These are phyloP conservation scores for Chytriomyces hyalinus DNA, from an alignment of 192 early-diverging fungal species.

Conservation along the genomic window DNA sequence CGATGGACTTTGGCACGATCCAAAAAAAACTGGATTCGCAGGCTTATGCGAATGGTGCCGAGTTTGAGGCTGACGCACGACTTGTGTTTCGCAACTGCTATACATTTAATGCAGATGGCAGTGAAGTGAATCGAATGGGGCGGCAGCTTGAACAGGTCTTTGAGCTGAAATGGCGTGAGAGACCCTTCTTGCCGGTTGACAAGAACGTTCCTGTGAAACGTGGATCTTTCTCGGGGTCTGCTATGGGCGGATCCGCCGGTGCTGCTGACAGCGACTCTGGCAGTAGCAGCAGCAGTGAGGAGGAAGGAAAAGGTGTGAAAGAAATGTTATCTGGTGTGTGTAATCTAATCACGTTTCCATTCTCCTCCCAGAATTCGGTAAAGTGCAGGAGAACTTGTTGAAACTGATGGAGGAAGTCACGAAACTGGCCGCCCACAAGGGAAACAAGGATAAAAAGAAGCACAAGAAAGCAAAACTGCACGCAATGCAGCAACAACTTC, in stretches of 20 bases:
- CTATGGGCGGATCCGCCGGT: too few relatives aligned
- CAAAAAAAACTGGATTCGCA: conserved; percentile 69
- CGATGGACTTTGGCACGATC: conserved; percentile 89
- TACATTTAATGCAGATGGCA: conserved; percentile 73
- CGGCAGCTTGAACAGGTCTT: conserved; percentile 76
- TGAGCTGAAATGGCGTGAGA: conserved; percentile 74
- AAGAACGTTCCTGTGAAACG: background rate
- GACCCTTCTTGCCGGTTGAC: background rate
- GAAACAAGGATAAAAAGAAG: conserved; percentile 41
- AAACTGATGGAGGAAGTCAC: conserved; percentile 37
- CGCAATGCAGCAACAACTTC: conserved; percentile 15
- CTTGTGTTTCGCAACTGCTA: conserved; percentile 90
- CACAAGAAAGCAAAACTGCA: conserved; percentile 35
- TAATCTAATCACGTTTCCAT: background rate
- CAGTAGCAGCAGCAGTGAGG: conserved; percentile 20
- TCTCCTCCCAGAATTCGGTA: background rate
- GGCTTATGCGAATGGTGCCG: conserved; percentile 62
- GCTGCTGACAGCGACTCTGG: conserved; percentile 2
- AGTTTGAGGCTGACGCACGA: conserved; percentile 77
- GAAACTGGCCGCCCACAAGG: conserved; percentile 20
- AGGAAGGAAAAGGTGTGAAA: conserved; percentile 30
- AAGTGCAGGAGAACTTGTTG: conserved; percentile 23
- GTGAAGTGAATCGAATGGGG: conserved; percentile 73
- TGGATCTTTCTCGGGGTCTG: background rate
- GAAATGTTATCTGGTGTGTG: background rate